Conservation (phyloP, 805 yeast species). For the Blastobotrys attinorum region DNA sequence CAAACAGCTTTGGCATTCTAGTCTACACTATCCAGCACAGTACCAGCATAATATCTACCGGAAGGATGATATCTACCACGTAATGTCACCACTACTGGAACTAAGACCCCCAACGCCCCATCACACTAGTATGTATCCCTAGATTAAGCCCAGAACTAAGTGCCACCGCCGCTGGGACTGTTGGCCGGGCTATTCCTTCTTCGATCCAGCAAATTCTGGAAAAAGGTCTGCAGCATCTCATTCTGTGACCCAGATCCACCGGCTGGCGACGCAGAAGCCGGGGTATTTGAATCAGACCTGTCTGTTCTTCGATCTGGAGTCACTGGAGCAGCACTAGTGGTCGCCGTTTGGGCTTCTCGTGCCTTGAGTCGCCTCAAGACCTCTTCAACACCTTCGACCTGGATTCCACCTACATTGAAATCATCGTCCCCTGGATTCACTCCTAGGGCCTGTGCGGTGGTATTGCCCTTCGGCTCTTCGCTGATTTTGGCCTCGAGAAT, state of each 20-base stretch:
- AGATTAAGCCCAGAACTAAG: too few species aligned
- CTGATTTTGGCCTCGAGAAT: constrained; percentile 5
- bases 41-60: too few species aligned
- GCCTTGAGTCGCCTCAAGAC: constrained; percentile 18
- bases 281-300: constrained; percentile 12
- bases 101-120: too few species aligned
- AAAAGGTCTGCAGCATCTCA: constrained; percentile 20
- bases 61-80: too few species aligned
- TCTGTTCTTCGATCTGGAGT: constrained; percentile 13
- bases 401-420: constrained; percentile 21
- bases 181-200: constrained; percentile 3
- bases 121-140: too few species aligned
- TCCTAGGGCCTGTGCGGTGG: constrained; percentile 4
- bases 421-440: not conserved
- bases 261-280: constrained; percentile 5
- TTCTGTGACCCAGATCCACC: constrained; percentile 13
- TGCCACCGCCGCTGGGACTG: too few species aligned
- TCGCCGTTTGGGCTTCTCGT: constrained; percentile 11
- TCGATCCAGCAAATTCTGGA: constrained; percentile 19
- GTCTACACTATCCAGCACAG: too few species aligned
- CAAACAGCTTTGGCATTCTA: too few species aligned
- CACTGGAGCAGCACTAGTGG: constrained; percentile 8
- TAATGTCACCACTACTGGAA: too few species aligned
- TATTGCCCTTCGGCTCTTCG: constrained; percentile 1
- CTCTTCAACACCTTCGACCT: constrained; percentile 19